Percentiles rank a stretch among this genome's conserved stretches.
phyloP scores from a whole-genome alignment of 2,329 filamentous ascomycete species.

The Claviceps digitariae region DNA sequence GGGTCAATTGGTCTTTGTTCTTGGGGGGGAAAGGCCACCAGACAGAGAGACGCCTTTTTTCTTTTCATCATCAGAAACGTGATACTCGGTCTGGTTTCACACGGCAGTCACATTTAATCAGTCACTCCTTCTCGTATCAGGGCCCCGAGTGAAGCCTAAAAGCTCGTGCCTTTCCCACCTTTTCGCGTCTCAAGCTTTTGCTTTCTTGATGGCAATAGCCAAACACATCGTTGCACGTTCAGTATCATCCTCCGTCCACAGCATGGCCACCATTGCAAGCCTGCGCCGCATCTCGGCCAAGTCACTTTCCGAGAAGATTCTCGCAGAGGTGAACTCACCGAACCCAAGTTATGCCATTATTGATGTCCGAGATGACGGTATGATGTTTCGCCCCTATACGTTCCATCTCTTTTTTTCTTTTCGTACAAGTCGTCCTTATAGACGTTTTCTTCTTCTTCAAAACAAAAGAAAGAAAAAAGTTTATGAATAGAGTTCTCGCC shows the following conservation, averaged over 20 bases:
- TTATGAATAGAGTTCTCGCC: background rate
- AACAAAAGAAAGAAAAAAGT: background rate
- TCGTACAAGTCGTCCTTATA: background rate
- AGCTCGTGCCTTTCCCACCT: background rate
- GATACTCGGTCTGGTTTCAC: background rate
- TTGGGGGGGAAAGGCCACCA: background rate
- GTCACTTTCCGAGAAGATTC: conserved; percentile 52
- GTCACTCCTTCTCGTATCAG: background rate
- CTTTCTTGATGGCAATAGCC: background rate
- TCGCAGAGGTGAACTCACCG: conserved; percentile 29
- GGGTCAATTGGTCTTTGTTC: background rate
- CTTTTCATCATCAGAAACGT: too few relatives aligned
- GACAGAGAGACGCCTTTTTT: background rate
- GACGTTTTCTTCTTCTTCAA: too few relatives aligned
- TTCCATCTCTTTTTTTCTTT: background rate
- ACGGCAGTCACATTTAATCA: too few relatives aligned
- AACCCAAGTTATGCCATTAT: conserved; percentile 54
- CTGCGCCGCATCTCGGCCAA: conserved; percentile 57
- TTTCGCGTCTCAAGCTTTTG: background rate
- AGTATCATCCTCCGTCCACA: background rate
- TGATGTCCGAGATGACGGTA: conserved; percentile 78
- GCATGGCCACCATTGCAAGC: conserved; percentile 42
- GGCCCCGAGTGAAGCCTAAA: background rate
- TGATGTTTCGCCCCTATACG: conserved; percentile 11
- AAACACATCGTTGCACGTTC: background rate